phyloP scores from a whole-genome alignment of 495 filamentous ascomycete genomes.

The Zalerion maritima region DNA sequence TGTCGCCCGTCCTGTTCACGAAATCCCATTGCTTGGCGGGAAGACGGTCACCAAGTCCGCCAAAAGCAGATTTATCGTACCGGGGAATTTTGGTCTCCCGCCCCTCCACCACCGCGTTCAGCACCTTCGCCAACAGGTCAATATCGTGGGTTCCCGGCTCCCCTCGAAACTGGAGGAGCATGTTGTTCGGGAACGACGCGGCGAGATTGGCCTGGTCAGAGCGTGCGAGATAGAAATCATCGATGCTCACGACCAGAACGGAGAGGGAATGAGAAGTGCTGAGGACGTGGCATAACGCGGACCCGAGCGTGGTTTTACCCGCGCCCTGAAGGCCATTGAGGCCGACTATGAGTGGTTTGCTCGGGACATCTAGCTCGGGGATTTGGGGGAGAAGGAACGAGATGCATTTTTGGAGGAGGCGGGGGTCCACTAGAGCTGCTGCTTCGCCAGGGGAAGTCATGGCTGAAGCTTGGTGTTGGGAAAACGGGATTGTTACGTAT shows the following conservation, averaged over 20 bases:
- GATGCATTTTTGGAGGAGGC: conserved; percentile 47
- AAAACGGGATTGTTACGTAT: no score
- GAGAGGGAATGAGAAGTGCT: conserved; percentile 48
- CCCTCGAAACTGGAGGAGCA: conserved; percentile 66
- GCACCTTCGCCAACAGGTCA: conserved; percentile 43
- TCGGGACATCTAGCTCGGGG: no score
- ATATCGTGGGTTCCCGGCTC: conserved; percentile 82
- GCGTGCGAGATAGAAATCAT: conserved; percentile 79
- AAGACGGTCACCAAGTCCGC: conserved; percentile 65
- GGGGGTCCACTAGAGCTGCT: not conserved
- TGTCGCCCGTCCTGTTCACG: conserved; percentile 41
- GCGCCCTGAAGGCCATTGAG: conserved; percentile 67
- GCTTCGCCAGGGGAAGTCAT: conserved; percentile 5
- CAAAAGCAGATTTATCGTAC: conserved; percentile 73
- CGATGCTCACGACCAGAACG: conserved; percentile 70
- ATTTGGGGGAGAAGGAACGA: conserved; percentile 75
- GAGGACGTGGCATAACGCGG: conserved; percentile 50
- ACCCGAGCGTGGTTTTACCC: conserved; percentile 82
- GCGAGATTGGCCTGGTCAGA: conserved; percentile 57
- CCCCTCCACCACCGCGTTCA: conserved; percentile 41
- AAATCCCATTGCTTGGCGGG: conserved; percentile 43
- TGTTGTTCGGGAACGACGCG: conserved; percentile 48
- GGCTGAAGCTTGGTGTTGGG: no score
- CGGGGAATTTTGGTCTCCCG: conserved; percentile 47
- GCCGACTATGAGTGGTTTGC: conserved; percentile 44